Percentiles rank a stretch among this genome's conserved stretches.
Conservation (phyloP, 1,284 basidiomycete species). For the Apiotrichum domesticum region DNA sequence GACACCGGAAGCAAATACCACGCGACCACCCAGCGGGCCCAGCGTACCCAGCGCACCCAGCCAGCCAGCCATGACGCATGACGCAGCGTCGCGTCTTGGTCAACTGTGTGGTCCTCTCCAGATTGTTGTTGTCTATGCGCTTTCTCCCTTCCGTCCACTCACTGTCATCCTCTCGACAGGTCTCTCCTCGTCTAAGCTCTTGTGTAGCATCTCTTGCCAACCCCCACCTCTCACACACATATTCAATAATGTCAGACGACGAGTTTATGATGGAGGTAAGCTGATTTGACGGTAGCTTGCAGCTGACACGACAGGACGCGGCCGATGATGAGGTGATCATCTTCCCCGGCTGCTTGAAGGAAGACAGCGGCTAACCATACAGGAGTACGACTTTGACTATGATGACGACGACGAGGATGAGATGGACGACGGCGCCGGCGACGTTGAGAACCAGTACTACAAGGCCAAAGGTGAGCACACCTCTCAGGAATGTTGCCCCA, state of each 20-base stretch:
- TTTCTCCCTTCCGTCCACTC: no score
- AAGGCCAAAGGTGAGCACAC: slow-evolving; percentile 75
- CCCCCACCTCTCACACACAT: not conserved
- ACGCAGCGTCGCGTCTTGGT: no score
- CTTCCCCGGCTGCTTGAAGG: no score
- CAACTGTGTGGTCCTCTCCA: no score
- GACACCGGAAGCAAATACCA: not conserved
- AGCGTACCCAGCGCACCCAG: no score
- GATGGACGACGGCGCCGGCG: slow-evolving; percentile 63
- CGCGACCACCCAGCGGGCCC: no score
- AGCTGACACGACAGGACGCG: slow-evolving; percentile 33
- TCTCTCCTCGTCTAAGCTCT: no score
- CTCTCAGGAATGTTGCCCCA: no score
- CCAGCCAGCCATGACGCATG: no score
- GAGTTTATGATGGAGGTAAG: slow-evolving; percentile 49
- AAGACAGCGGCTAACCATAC: slow-evolving; percentile 5
- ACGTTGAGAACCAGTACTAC: slow-evolving; percentile 98
- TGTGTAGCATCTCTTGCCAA: no score
- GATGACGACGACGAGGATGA: slow-evolving; percentile 76
- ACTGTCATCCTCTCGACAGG: no score
- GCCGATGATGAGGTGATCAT: slow-evolving; percentile 45
- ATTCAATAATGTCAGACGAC: slow-evolving; percentile 48
- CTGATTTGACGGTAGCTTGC: not conserved
- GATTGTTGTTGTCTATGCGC: no score
- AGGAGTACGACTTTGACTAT: slow-evolving; percentile 98